Conservation (phyloP, 192 early-diverging fungal species). For the Backusella westeae region DNA sequence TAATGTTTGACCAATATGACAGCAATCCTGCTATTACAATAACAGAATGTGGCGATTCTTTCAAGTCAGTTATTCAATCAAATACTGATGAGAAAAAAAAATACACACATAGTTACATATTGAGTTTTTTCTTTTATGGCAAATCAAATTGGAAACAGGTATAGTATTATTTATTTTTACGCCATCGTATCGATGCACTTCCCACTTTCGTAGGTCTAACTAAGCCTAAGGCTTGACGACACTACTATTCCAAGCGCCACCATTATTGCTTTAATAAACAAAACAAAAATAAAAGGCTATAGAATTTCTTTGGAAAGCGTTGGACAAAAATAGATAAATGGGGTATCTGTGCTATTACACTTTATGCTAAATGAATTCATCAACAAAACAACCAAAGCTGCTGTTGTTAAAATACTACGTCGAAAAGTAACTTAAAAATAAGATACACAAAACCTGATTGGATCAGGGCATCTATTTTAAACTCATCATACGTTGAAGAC, state of each 20-base stretch:
- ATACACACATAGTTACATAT: not conserved
- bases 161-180: not conserved
- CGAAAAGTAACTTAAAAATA: not conserved
- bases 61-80: not conserved
- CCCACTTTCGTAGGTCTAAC: not conserved
- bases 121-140: not conserved
- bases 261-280: not conserved
- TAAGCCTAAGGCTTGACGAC: not conserved
- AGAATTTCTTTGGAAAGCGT: not conserved
- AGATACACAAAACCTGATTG: slow-evolving; percentile 2
- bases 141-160: not conserved
- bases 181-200: not conserved
- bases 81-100: not conserved
- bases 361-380: slow-evolving; percentile 1
- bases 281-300: not conserved
- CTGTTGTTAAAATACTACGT: not conserved
- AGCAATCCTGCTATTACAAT: not conserved
- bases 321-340: not conserved
- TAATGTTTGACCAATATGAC: slow-evolving; percentile 7
- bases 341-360: not conserved
- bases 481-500: not conserved
- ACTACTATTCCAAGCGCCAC: not conserved
- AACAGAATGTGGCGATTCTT: not conserved
- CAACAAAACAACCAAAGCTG: not conserved
- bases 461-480: not conserved